Base-by-base conservation (phyloP, 2,329 filamentous ascomycete genomes). In the Lizonia empirigonia region DNA sequence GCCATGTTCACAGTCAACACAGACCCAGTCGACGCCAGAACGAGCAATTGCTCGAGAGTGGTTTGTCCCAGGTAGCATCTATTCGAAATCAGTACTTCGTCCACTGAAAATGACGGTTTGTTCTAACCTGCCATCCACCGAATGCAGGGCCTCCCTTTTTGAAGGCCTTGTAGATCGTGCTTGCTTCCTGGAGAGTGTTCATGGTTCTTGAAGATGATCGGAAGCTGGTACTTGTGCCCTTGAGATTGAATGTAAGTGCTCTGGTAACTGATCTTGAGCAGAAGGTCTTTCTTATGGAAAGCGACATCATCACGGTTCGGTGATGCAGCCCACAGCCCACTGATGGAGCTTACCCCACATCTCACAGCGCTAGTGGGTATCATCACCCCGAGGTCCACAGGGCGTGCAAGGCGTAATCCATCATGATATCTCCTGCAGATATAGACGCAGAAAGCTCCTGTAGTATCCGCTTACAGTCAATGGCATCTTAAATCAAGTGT, bases 1-100 rank as follows among this genome's bases (percentile, higher is more conserved):
- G 18, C 81, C 81, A 60, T 84, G 81, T 61, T 83, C 81, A 5
- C 72, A 77, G 60, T 83, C 81, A 16, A 83, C 76, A 51, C 77
- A 78, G 26, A 82, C 76, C 77, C 81, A 82, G 56, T 83, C 79
- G 22, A 80, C 78, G 7, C 78, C 78, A 27, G 77, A 76, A 32
- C 79, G 74, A 7, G 81, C 80, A 55, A 84, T 81, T 13, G 78
- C 72, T 40, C 82, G 74, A 16, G 80, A 77, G 54, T 79, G 74
- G 55, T 84, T 82, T n/a, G 78, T 73, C 4, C 81, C 80, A 2
- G 81, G 80, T 4, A 84, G 69, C 75, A 78, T 78, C 71, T 77
- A 35, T 16, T 15, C 8, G 30, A 5, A 22, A 35, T 37, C 6
- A 50, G 48, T 16, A 45, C 18, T n/a, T n/a, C n/a, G n/a, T n/a